Percentiles rank a stretch among this genome's conserved stretches.
Evolutionary conservation across 2,329 filamentous ascomycete genomes (phyloP).

Genomic region (Alternaria sp.): DNA sequence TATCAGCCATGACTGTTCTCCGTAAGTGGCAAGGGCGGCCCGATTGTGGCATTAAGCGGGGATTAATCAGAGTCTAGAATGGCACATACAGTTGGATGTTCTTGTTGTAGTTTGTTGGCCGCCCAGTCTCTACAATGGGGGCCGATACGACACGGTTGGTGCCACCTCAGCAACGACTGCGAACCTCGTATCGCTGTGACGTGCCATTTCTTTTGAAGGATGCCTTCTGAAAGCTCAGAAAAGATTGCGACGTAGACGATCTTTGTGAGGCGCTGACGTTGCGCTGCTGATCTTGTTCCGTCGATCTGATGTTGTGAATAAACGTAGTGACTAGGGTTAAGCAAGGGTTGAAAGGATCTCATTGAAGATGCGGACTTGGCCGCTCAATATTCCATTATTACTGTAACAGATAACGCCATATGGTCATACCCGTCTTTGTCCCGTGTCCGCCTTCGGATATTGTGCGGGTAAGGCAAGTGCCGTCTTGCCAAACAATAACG

Average conservation of each 20-base stretch:
- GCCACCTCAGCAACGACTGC: neutral
- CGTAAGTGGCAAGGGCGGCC: neutral
- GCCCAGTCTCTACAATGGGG: neutral
- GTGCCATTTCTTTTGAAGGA: neutral
- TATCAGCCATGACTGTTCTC: conserved; percentile 7
- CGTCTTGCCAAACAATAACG: neutral
- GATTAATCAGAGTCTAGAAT: neutral
- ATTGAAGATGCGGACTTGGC: conserved; percentile 2
- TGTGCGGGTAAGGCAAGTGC: neutral
- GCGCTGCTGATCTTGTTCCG: neutral
- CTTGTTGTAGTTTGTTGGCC: conserved; percentile 2
- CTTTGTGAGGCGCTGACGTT: conserved; percentile 1
- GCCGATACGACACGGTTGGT: conserved; percentile 1
- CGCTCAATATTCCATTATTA: neutral
- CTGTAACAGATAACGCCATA: conserved; percentile 4
- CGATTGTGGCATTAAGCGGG: neutral
- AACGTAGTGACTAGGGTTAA: conserved; percentile 3
- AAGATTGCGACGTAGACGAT: neutral
- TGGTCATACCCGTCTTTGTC: conserved; percentile 1
- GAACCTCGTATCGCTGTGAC: neutral
- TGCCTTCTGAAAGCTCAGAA: neutral
- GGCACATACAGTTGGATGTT: conserved; percentile 11
- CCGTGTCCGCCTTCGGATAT: neutral
- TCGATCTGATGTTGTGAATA: conserved; percentile 1
- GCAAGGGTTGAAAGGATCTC: conserved; percentile 5